A percentile compares a stretch with the other conserved stretches of the same genome.
Conservation (phyloP, 139 green algal species). For the Ettlia oleoabundans region DNA sequence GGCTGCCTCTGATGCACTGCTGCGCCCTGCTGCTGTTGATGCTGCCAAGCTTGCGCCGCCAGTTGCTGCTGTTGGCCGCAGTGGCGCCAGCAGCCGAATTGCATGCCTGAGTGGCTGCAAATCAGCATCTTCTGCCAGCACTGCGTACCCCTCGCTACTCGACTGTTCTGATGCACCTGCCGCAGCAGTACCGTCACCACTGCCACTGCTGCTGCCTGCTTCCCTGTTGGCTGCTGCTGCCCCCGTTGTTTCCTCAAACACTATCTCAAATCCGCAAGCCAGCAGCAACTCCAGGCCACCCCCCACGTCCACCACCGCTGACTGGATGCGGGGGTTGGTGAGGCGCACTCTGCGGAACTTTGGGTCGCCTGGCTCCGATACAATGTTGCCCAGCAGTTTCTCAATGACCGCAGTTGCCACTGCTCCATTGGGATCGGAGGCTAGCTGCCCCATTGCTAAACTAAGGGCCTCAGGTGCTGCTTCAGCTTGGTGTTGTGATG, state of each 20-base stretch:
- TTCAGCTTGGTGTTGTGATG: too few species aligned
- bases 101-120: conserved; percentile 55
- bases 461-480: conserved; percentile 10
- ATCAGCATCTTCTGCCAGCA: conserved; percentile 61
- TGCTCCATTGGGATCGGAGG: not conserved
- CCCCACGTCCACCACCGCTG: conserved; percentile 45
- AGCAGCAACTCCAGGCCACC: conserved; percentile 56
- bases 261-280: conserved; percentile 56
- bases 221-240: not conserved
- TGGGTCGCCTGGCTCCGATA: conserved; percentile 17
- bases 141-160: conserved; percentile 66
- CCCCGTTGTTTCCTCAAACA: conserved; percentile 48
- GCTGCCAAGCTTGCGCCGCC: not conserved
- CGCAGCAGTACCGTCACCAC: not conserved
- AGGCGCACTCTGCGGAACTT: conserved; percentile 47
- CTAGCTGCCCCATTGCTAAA: conserved; percentile 13
- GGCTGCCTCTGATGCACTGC: not conserved
- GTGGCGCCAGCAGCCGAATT: conserved; percentile 36
- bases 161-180: too few species aligned
- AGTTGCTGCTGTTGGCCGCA: conserved; percentile 4
- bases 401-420: conserved; percentile 14
- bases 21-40: not conserved
- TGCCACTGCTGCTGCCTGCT: conserved; percentile 50
- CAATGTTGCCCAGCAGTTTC: conserved; percentile 38
- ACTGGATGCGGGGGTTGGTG: conserved; percentile 53